Base-by-base conservation (phyloP, 2,329 filamentous ascomycete species). In the Ceratocystis huliohia region DNA sequence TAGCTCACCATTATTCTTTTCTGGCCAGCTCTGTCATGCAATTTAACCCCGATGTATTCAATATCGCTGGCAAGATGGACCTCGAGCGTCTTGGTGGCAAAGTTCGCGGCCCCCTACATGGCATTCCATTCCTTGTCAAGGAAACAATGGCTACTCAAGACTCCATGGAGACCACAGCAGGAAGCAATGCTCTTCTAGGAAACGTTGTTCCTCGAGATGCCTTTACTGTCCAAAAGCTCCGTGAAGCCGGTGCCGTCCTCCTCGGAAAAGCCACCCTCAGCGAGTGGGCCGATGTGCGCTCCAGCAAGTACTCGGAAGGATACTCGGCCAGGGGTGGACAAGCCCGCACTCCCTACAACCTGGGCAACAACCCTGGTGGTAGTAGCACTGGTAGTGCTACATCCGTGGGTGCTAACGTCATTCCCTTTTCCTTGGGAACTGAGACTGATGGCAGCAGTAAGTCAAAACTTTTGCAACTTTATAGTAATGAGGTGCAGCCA, bases 231-330 rank as follows among this genome's bases (percentile, higher is more conserved):
- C 71, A 78, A 22, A 78, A 78, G 68, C 78, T 91, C 45, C 82
- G 87, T 3, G 76, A 82, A 48, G 84, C 85, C 0, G 87, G 87
- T 13, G 88, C 86, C 1, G 75, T 91, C 0, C 76, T 92, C 5
- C 76, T 92, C 63, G 88, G 88, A 48, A 88, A 91, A 73, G 83
- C 87, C 1, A 84, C 82, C 0, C 74, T 91, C 65, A 86, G 82
- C 69, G 88, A 92, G 73, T 91, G 88, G 87, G 88, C 88, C 0
- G 83, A 85, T 68, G 88, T 89, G 84, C 80, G 87, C 45, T 82
- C 79, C 69, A 86, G 80, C 70, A 80, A 84, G 71, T 87, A 88
- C 72, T 86, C 84, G 0, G 85, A 88, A 73, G 87, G 86, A 1
- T 89, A 85, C 72, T 86, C 82, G 50, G 80, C 76, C 2, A 78